These are phyloP conservation scores for Tricholoma flavovirens DNA, from an alignment of 768 basidiomycete species.

Conservation along the genomic window DNA sequence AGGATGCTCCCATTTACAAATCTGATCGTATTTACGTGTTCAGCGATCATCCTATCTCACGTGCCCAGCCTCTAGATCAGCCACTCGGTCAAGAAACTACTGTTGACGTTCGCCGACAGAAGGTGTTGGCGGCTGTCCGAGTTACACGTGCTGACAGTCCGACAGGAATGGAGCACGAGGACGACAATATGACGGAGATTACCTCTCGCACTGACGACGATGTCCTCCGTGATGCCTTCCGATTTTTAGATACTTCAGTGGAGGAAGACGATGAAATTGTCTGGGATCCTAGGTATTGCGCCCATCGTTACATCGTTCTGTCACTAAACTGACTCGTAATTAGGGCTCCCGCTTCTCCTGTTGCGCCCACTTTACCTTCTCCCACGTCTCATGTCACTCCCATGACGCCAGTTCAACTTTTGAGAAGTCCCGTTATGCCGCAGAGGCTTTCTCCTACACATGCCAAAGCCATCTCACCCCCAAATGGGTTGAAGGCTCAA, in stretches of 20 bases:
- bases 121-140: slow-evolving; percentile 20
- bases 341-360: slow-evolving; percentile 25
- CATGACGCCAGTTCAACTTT: slow-evolving; percentile 27
- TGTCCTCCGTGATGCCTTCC: slow-evolving; percentile 65
- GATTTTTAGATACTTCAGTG: slow-evolving; percentile 38
- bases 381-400: slow-evolving; percentile 29
- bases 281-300: slow-evolving; percentile 54
- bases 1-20: slow-evolving; percentile 36
- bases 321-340: background rate
- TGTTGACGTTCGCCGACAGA: slow-evolving; percentile 15
- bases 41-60: background rate
- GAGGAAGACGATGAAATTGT: slow-evolving; percentile 74
- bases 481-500: slow-evolving; percentile 11
- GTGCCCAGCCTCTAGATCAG: slow-evolving; percentile 10
- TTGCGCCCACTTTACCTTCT: slow-evolving; percentile 24
- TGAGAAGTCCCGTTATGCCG: slow-evolving; percentile 24
- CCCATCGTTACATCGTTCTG: slow-evolving; percentile 3
- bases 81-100: slow-evolving; percentile 2
- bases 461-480: slow-evolving; percentile 14
- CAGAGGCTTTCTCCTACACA: slow-evolving; percentile 29
- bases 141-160: slow-evolving; percentile 13
- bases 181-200: slow-evolving; percentile 62
- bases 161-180: slow-evolving; percentile 27
- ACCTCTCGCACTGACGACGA: slow-evolving; percentile 81
- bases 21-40: background rate